Percentiles rank a stretch among this genome's conserved stretches.
Conservation (phyloP, 1,284 basidiomycete genomes). For the Sporisorium graminicola region DNA sequence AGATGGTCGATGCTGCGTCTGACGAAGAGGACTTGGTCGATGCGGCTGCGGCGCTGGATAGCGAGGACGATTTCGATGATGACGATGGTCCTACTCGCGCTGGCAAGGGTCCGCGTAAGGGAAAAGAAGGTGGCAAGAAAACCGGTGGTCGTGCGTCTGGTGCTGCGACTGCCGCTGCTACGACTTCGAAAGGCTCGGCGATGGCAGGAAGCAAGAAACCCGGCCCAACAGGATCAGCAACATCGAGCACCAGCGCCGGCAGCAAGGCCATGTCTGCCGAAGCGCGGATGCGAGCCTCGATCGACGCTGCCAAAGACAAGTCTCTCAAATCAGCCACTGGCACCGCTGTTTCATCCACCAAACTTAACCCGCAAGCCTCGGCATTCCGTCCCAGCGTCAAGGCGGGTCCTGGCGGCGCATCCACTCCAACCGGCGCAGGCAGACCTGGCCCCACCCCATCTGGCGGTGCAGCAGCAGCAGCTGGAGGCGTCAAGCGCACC, state of each 20-base stretch:
- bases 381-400: conserved; percentile 36
- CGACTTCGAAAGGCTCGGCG: conserved; percentile 4
- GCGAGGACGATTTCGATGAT: conserved; percentile 23
- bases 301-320: conserved; percentile 44
- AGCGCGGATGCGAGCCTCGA: conserved; percentile 44
- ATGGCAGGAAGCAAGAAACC: conserved; percentile 15
- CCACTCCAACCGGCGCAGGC: conserved; percentile 19
- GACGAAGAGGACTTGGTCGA: conserved; percentile 34
- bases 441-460: conserved; percentile 2
- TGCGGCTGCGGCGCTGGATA: conserved; percentile 13
- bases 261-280: conserved; percentile 36
- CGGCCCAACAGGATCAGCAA: background rate
- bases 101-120: conserved; percentile 9
- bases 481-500: conserved; percentile 13
- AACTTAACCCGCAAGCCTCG: conserved; percentile 40
- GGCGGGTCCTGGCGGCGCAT: conserved; percentile 9
- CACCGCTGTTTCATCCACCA: conserved; percentile 12
- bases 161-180: background rate
- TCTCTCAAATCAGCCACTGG: conserved; percentile 17
- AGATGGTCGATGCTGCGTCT: conserved; percentile 33
- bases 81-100: conserved; percentile 6
- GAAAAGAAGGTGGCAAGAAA: conserved; percentile 11
- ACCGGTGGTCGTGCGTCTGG: conserved; percentile 3
- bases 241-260: background rate
- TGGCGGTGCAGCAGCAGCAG: background rate